Evolutionary conservation across 164 flowering plant species (phyloP), one percentile per base, ranked within the genome.

Genomic region (Magnolia sinica): DNA sequence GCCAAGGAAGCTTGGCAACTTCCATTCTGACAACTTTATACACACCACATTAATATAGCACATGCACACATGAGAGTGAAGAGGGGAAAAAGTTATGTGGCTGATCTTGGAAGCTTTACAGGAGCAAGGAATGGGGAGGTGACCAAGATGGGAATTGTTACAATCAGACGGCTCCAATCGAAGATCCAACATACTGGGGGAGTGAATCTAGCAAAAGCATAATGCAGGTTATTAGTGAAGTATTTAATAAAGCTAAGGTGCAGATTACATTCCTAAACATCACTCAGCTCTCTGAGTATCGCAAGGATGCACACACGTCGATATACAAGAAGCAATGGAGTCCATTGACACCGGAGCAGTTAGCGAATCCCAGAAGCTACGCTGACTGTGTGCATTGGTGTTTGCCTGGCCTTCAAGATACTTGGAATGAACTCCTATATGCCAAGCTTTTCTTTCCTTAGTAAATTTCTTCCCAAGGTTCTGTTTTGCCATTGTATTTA

Each of bases 301-400:
- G 97, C 0, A 92, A 86, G 74, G 99, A 96, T 37, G 98, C 92
- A 0, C 97, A 96, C 83, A 87, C 95, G 0, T 86, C 96, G 0
- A 92, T 92, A 58, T 90, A 94, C 90, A 91, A 90, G 93, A 91
- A 88, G 88, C 97, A 93, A 16, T 91, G 95, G 95, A 85, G n/a
- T 23, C 94, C 93, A 13, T 72, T 91, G 29, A 91, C 90, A 0
- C 84, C 92, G 0, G 89, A 89, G 79, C 97, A 95, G 76, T 1
- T 90, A 24, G 93, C 92, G 0, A 87, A 91, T 76, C 99, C 99
- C 0, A 76, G 52, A 1, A 89, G 93, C 84, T 92, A 91, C 50
- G 88, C 99, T 0, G 99, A 95, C 79, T 93, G 98, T 51, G 83
- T 86, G 9, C 97, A 95, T 68, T 93, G 98, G 97, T 95, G 99